Evolutionary conservation across 257 asterid genomes (phyloP), one percentile per base, ranked within the genome.

Genomic region (Solanum bulbocastanum): DNA sequence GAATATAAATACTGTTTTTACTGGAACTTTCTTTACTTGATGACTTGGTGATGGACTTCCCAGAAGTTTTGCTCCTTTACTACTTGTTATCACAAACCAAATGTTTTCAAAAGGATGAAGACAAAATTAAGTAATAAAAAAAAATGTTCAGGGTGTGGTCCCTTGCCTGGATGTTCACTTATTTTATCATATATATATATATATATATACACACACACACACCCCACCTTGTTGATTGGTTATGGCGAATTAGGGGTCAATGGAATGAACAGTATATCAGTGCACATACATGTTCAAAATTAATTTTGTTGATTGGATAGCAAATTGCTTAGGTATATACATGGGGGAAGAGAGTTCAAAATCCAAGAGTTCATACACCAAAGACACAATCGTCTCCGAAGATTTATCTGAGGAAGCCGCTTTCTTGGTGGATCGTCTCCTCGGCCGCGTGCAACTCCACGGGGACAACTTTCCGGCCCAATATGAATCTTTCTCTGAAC

Each of bases 401-500:
- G 91, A 89, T 25, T 13, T 91, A 37, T 83, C 93, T 10, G 16
- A 87, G 7, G 93, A 88, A 62, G 23, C 42, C 62, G 14, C n/a
- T 60, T n/a, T 89, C 44, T 13, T 15, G 16, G 5, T 87, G 82
- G 49, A 73, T 79, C 36, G 2, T 37, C 89, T 93, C 83, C 13
- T 91, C 83, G 6, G 81, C 62, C 22, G 13, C 2, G 25, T 85
- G 86, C 93, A 91, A 86, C 90, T 60, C 69, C 30, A 4, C 78
- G 36, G 44, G 35, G 36, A 85, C 27, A 86, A 90, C 87, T 89
- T 91, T 83, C 90, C 98, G 78, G 81, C 91, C 46, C 91, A 89
- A 87, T 56, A 87, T 89, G 91, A 92, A 35, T 14, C 12, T 36
- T 69, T 15, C 13, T 69, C 76, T 25, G 22, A 69, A 69, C 39